phyloP scores from a whole-genome alignment of 805 yeast species.

The Monosporozyma yasuniensis region DNA sequence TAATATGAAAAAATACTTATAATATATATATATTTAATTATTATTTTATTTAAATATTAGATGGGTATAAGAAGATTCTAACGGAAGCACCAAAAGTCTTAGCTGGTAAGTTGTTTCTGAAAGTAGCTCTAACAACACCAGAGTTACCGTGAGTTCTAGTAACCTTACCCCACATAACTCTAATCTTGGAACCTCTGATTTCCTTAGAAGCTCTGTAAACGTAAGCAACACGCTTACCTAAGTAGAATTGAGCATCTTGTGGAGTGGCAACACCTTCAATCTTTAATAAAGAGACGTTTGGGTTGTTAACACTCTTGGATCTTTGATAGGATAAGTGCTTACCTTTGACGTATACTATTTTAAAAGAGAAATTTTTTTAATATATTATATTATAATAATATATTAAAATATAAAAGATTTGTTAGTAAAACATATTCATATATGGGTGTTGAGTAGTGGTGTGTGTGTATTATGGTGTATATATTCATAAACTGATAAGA shows the following conservation, averaged over 20 bases:
- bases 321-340: constrained; percentile 99
- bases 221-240: constrained; percentile 98
- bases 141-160: constrained; percentile 98
- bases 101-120: constrained; percentile 98
- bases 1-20: background rate
- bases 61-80: constrained; percentile 99
- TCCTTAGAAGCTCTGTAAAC: constrained; percentile 98
- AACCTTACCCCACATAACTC: constrained; percentile 99
- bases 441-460: background rate
- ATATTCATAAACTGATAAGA: background rate
- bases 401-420: constrained; percentile 1
- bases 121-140: constrained; percentile 97
- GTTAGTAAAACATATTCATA: constrained; percentile 4
- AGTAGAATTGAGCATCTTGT: constrained; percentile 96
- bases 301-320: constrained; percentile 96
- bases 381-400: background rate
- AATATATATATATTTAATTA: background rate
- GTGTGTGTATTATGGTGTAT: background rate
- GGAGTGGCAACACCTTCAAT: constrained; percentile 91
- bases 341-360: constrained; percentile 97
- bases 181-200: constrained; percentile 96
- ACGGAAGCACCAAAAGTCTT: constrained; percentile 99
- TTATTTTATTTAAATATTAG: constrained; percentile 74
- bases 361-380: background rate
- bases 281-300: constrained; percentile 92